These are phyloP conservation scores for Yamadazyma sp. DNA, from an alignment of 805 yeast genomes.

Conservation along the genomic window DNA sequence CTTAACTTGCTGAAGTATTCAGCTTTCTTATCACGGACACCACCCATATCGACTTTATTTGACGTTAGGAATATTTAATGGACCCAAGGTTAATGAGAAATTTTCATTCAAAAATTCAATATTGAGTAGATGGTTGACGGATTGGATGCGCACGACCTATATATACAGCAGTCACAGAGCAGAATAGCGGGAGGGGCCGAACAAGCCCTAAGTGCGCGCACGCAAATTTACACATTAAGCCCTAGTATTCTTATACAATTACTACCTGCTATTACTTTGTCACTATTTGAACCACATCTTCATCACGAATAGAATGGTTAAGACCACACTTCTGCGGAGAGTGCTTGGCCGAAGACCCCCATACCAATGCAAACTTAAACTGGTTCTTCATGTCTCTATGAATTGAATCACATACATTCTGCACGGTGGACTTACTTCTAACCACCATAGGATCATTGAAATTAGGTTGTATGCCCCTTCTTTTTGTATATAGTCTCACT, in stretches of 20 bases:
- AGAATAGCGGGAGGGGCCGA: too few relatives aligned
- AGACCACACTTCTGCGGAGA: constrained; percentile 97
- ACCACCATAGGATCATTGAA: constrained; percentile 91
- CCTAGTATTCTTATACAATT: background rate
- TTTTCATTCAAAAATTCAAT: too few relatives aligned
- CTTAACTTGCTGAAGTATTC: constrained; percentile 95
- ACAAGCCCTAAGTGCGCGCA: constrained; percentile 14
- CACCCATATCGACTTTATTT: constrained; percentile 97
- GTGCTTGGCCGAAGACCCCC: constrained; percentile 95
- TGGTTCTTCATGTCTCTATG: constrained; percentile 90
- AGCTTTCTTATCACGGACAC: constrained; percentile 94
- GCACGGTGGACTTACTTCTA: constrained; percentile 72
- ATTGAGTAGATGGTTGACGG: background rate
- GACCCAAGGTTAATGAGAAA: constrained; percentile 29
- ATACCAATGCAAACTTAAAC: constrained; percentile 91
- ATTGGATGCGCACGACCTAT: too few relatives aligned
- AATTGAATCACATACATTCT: constrained; percentile 85
- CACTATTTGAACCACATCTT: constrained; percentile 89
- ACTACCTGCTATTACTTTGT: constrained; percentile 54
- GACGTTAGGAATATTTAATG: constrained; percentile 93
- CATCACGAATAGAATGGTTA: constrained; percentile 79
- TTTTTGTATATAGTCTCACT: constrained; percentile 81
- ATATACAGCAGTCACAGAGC: too few relatives aligned
- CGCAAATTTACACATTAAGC: constrained; percentile 7
- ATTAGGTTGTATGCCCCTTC: constrained; percentile 79